A percentile compares a stretch with the other conserved stretches of the same genome.
These are phyloP conservation scores for Candida arabinofermentans DNA, from an alignment of 805 yeast genomes.

Conservation along the genomic window DNA sequence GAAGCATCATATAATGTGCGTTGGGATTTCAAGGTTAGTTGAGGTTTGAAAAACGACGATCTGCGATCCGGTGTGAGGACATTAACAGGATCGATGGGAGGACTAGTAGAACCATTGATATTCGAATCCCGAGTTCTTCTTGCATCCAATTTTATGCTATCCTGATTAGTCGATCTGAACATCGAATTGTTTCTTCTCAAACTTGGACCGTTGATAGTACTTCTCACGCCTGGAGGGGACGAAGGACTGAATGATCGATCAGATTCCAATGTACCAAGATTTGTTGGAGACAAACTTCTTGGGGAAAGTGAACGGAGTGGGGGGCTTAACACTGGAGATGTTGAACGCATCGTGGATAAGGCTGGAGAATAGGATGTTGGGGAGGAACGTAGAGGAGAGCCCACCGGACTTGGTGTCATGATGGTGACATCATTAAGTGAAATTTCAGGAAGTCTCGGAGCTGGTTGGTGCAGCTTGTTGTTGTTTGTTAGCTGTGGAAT, in stretches of 20 bases:
- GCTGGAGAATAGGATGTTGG: neutral
- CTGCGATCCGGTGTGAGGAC: neutral
- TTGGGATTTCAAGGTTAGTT: neutral
- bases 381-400: neutral
- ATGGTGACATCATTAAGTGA: conserved; percentile 1
- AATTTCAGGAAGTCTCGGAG: neutral
- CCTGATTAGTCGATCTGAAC: neutral
- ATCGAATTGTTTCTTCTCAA: neutral
- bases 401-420: neutral
- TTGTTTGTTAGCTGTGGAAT: neutral
- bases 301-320: neutral
- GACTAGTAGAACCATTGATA: no score
- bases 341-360: neutral
- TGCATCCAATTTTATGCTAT: no score
- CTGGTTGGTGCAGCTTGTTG: neutral
- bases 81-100: neutral
- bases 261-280: neutral
- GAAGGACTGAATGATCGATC: neutral
- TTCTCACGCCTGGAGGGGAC: neutral
- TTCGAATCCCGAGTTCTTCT: neutral
- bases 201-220: neutral
- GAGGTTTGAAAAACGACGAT: conserved; percentile 1
- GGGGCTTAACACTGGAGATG: neutral
- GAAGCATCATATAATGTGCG: neutral
- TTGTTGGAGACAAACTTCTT: neutral